Conservation (phyloP, 768 basidiomycete species). For the Hericium erinaceus region DNA sequence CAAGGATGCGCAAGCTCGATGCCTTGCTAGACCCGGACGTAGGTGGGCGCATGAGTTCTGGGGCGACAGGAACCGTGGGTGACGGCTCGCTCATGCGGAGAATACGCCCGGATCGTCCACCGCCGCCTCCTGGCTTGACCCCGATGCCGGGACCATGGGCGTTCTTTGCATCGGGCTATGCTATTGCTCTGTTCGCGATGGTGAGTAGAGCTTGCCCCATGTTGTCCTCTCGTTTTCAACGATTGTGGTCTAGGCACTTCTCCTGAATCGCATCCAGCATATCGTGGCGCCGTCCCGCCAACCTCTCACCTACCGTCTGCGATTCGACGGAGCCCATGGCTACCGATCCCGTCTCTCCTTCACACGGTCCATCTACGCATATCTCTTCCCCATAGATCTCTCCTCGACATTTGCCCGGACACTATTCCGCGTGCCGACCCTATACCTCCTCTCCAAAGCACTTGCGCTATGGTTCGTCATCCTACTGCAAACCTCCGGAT, state of each 20-base stretch:
- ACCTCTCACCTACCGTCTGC: slow-evolving; percentile 19
- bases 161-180: slow-evolving; percentile 69
- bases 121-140: slow-evolving; percentile 10
- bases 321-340: slow-evolving; percentile 12
- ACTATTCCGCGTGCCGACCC: slow-evolving; percentile 50
- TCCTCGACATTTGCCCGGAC: slow-evolving; percentile 50
- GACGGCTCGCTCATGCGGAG: neutral
- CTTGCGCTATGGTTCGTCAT: slow-evolving; percentile 50
- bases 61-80: neutral
- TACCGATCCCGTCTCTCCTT: slow-evolving; percentile 13
- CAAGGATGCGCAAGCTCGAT: slow-evolving; percentile 28
- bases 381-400: slow-evolving; percentile 57
- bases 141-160: slow-evolving; percentile 54
- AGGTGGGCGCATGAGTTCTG: neutral
- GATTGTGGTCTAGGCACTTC: slow-evolving; percentile 37
- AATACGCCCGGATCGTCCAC: slow-evolving; percentile 3
- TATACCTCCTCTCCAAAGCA: slow-evolving; percentile 50
- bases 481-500: slow-evolving; percentile 45
- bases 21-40: slow-evolving; percentile 17
- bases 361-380: slow-evolving; percentile 21
- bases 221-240: neutral
- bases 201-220: slow-evolving; percentile 26
- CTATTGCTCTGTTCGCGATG: slow-evolving; percentile 56
- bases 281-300: slow-evolving; percentile 59
- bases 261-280: slow-evolving; percentile 72